A percentile compares a stretch with the other conserved stretches of the same genome.
These are phyloP conservation scores for Chytriomyces hyalinus DNA, from an alignment of 192 early-diverging fungal genomes.

Conservation along the genomic window DNA sequence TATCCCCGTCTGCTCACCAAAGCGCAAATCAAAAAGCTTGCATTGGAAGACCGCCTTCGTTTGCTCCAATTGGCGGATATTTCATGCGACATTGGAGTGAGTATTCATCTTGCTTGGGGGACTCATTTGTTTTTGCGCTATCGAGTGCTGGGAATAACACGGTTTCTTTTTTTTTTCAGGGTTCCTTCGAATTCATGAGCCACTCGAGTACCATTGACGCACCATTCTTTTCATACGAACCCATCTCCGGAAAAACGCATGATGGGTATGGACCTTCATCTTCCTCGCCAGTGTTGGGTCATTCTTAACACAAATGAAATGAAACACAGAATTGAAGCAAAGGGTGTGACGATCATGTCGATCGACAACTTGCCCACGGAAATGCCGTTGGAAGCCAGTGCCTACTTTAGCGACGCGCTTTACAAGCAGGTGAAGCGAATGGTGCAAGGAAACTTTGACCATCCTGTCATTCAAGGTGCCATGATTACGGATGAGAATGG, in stretches of 20 bases:
- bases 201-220: slow-evolving; percentile 87
- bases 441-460: slow-evolving; percentile 57
- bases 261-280: slow-evolving; percentile 56
- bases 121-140: neutral
- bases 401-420: slow-evolving; percentile 88
- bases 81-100: slow-evolving; percentile 87
- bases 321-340: slow-evolving; percentile 64
- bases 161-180: slow-evolving; percentile 50
- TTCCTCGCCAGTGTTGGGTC: neutral
- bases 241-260: slow-evolving; percentile 70
- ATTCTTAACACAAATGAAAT: neutral
- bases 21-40: slow-evolving; percentile 75
- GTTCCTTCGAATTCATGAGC: slow-evolving; percentile 93
- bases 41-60: slow-evolving; percentile 67
- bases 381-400: slow-evolving; percentile 90
- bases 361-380: slow-evolving; percentile 98
- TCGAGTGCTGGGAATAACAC: neutral
- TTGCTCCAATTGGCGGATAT: slow-evolving; percentile 91
- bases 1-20: slow-evolving; percentile 91
- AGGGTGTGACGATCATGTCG: slow-evolving; percentile 95
- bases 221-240: slow-evolving; percentile 93
- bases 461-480: slow-evolving; percentile 76
- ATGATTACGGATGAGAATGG: slow-evolving; percentile 77
- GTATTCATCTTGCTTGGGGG: neutral
- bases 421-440: slow-evolving; percentile 51